Evolutionary conservation across 169 alveolate genomes (phyloP).

Genomic region (Plasmodium malariae): DNA sequence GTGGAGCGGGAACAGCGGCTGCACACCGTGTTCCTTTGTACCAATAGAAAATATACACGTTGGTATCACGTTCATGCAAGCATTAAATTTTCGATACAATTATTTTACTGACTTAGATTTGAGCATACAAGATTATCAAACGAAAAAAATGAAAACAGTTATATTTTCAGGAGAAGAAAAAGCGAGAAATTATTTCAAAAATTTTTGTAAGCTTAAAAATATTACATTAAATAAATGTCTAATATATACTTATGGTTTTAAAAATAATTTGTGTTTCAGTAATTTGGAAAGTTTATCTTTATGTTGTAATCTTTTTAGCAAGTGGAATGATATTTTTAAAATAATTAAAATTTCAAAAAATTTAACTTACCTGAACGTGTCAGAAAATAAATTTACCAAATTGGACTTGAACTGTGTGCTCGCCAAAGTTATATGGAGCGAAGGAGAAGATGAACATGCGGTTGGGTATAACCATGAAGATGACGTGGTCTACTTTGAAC

Average conservation of each 20-base stretch:
- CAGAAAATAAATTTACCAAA: slow-evolving; percentile 34
- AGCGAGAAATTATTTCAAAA: slow-evolving; percentile 45
- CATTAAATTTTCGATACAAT: slow-evolving; percentile 43
- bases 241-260: slow-evolving; percentile 30
- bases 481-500: slow-evolving; percentile 32
- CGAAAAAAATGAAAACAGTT: slow-evolving; percentile 52
- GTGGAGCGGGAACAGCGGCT: neutral
- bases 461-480: neutral
- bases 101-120: slow-evolving; percentile 61
- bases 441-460: neutral
- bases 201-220: slow-evolving; percentile 22
- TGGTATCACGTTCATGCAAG: slow-evolving; percentile 66
- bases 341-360: slow-evolving; percentile 43
- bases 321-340: slow-evolving; percentile 59
- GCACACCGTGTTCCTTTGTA: slow-evolving; percentile 54
- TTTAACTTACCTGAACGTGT: slow-evolving; percentile 51
- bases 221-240: slow-evolving; percentile 65
- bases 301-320: slow-evolving; percentile 44
- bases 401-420: slow-evolving; percentile 10
- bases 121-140: slow-evolving; percentile 60
- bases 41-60: slow-evolving; percentile 61
- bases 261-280: slow-evolving; percentile 14
- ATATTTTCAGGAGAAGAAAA: slow-evolving; percentile 55
- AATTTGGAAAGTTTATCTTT: slow-evolving; percentile 47
- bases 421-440: neutral